Conservation (phyloP, 208 protist species). For the Lotmaria passim region DNA sequence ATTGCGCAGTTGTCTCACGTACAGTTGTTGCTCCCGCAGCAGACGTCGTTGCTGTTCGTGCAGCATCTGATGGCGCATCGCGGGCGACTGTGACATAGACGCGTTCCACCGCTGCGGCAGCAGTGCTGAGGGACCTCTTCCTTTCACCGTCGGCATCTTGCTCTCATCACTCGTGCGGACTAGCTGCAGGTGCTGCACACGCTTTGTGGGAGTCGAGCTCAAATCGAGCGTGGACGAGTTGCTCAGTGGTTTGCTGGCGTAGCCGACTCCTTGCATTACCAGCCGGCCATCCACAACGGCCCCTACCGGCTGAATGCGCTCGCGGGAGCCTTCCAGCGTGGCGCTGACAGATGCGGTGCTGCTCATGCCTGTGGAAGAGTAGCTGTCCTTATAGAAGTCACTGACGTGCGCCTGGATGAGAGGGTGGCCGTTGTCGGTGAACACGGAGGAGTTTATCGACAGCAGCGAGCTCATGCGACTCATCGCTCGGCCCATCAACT, state of each 20-base stretch:
- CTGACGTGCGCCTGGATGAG: conserved; percentile 3
- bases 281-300: background rate
- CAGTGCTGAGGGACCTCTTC: background rate
- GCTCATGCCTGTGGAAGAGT: background rate
- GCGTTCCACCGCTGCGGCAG: background rate
- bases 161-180: background rate
- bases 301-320: background rate
- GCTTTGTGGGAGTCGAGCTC: background rate
- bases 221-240: background rate
- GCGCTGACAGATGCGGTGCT: background rate
- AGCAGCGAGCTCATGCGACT: background rate
- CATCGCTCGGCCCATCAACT: background rate
- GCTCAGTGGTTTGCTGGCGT: background rate
- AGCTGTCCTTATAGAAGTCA: conserved; percentile 9
- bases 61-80: conserved; percentile 1
- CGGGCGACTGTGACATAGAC: conserved; percentile 1
- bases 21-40: conserved; percentile 2
- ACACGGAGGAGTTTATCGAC: background rate
- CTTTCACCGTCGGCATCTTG: background rate
- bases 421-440: conserved; percentile 15
- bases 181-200: background rate
- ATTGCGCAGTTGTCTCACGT: conserved; percentile 11
- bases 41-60: conserved; percentile 8
- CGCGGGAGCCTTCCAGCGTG: conserved; percentile 2
- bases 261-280: conserved; percentile 5